Evolutionary conservation across 805 yeast species (phyloP).

Genomic region (Yamadazyma endophytica): DNA sequence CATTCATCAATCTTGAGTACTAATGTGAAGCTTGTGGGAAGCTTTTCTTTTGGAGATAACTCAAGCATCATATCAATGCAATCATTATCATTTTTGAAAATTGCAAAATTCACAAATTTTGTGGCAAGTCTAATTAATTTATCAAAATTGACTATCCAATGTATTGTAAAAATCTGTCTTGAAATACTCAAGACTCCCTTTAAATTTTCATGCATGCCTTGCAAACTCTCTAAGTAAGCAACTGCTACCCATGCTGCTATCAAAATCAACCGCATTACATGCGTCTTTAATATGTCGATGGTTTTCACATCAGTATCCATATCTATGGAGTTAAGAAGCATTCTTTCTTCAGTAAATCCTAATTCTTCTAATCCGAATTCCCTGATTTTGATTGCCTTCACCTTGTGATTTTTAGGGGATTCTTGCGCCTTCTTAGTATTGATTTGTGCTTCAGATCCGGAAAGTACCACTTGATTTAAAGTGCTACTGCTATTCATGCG

Average conservation of each 20-base stretch:
- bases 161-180: constrained; percentile 1
- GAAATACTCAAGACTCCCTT: background rate
- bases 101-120: constrained; percentile 4
- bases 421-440: constrained; percentile 1
- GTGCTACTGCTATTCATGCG: background rate
- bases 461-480: background rate
- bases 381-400: background rate
- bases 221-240: background rate
- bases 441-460: background rate
- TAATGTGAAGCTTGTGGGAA: constrained; percentile 28
- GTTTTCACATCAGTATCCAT: constrained; percentile 13
- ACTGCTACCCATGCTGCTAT: constrained; percentile 1
- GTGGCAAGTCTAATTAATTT: constrained; percentile 5
- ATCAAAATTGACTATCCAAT: constrained; percentile 4
- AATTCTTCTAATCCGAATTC: constrained; percentile 9
- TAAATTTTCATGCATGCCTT: constrained; percentile 4
- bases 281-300: constrained; percentile 13
- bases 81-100: constrained; percentile 3
- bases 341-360: constrained; percentile 11
- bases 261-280: constrained; percentile 14
- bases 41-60: constrained; percentile 5
- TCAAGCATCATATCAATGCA: constrained; percentile 7
- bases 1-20: constrained; percentile 25
- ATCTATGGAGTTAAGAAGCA: constrained; percentile 12
- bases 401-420: background rate